Base-by-base conservation (phyloP, 2,329 filamentous ascomycete species). In the Verticillium nonalfalfae region DNA sequence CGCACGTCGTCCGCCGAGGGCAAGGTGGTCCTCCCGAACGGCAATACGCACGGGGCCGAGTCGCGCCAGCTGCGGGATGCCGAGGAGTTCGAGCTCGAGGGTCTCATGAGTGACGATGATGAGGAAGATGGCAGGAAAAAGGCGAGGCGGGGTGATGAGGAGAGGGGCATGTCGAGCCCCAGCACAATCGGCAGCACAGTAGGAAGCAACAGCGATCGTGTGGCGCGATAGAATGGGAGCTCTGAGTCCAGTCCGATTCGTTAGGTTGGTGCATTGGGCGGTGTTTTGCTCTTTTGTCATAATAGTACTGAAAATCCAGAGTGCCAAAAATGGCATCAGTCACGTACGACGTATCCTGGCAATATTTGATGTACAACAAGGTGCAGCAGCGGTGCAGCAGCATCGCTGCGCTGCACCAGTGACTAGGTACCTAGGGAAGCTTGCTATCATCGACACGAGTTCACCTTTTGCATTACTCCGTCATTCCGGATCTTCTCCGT, bases 1-100 rank as follows among this genome's bases (percentile, higher is more conserved):
- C 84, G 89, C 55, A 77, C 76, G 33, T 75, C 76, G 39, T 78
- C 76, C 67, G 75, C 75, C 1, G 64, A 69, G 3, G 64, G 73
- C 26, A 67, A 65, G 7, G 81, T 81, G 63, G 70, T 74, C 2
- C 65, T 75, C 3, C 62, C 68, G 15, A 74, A 72, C 56, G 74
- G 75, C 40, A 15, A 31, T 6, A 36, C 58, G 5, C 69, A 71
- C 11, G 31, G 15, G 6, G 58, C 40, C 15, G 58, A 59, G 45
- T 26, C 58, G 10, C 15, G 58, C 14, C 85, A 85, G 63, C 79
- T 94, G 40, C 82, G 85, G 35, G 93, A 96, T 71, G 93, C 91
- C 0, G 90, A 97, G 71, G 93, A 97, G 68, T 99, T 97, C 72
- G 95, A 98, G 76, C 81, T 99, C 1, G 92, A 95, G 63, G 94